Evolutionary conservation across 139 green algal species (phyloP).

Genomic region (Astrephomene gubernaculifera): DNA sequence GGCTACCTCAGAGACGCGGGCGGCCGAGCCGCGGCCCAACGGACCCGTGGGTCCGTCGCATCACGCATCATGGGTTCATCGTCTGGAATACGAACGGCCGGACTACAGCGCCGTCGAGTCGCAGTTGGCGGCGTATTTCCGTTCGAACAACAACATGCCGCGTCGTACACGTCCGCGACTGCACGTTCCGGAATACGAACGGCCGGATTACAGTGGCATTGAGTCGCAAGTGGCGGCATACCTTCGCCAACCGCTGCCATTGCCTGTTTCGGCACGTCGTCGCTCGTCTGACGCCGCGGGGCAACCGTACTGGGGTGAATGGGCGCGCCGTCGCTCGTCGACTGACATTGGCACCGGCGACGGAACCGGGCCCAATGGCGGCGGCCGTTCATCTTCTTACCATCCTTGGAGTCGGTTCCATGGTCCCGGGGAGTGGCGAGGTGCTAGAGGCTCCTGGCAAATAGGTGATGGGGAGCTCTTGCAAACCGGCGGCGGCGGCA

Average conservation of each 20-base stretch:
- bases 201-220: not conserved
- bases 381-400: not conserved
- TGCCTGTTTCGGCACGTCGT: too few species aligned
- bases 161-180: too few species aligned
- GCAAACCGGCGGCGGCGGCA: too few species aligned
- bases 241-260: not conserved
- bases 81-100: not conserved
- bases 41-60: not conserved
- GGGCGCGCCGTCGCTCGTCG: too few species aligned
- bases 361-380: not conserved
- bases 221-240: not conserved
- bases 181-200: not conserved
- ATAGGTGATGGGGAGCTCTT: too few species aligned
- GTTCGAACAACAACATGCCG: too few species aligned
- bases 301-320: not conserved
- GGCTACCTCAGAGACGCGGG: not conserved
- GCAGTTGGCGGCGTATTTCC: not conserved
- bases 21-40: not conserved
- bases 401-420: not conserved
- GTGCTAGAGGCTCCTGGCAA: too few species aligned
- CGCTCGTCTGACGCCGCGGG: not conserved
- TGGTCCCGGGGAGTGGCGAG: too few species aligned
- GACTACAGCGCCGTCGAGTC: slow-evolving; percentile 4
- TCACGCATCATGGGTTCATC: not conserved
- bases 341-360: not conserved